Base-by-base conservation (phyloP, 306 rosid species). In the Phaseolus lunatus region DNA sequence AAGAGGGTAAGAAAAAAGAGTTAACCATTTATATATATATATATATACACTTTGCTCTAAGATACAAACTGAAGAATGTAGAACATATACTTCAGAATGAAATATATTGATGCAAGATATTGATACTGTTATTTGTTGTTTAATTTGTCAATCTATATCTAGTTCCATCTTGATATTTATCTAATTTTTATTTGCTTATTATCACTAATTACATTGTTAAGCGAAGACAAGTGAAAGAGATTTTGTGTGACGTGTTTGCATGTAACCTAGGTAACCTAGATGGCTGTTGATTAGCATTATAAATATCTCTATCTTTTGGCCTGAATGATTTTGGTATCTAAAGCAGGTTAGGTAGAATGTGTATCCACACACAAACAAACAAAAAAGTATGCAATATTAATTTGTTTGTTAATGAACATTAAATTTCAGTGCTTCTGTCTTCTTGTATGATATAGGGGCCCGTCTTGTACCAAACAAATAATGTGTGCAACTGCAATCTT, bases 41-140 rank as follows among this genome's bases (percentile, higher is more conserved):
- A 2, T 50, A 50, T 59, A 29, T 66, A 68, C 29, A 61, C 64
- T 59, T 61, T 61, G 47, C 18, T 70, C 61, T 74, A 80, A 64
- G 76, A 45, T 31, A 63, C 68, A 65, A 37, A 61, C 12, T 56
- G 54, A 18, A 66, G 29, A 65, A 45, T 63, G 19, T 35, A 33
- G 7, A 9, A 62, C 5, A 31, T 33, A 70, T 71, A 9, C 15
- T 64, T 73, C 44, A 26, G 82, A 78, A 54, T 23, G 5, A 63
- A 3, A 63, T 68, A 50, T 78, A 47, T 47, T 73, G 67, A 50
- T 59, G 77, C 76, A 78, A 64, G 31, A 39, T 65, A 53, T 54
- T 37, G 65, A 15, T 41, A 16, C 43, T 73, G 14, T 41, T 7
- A 12, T 57, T 13, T 67, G 57, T 3, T 63, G 76, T 54, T 73